Conservation (phyloP, 164 flowering plant genomes). For the Stephania cephalantha region DNA sequence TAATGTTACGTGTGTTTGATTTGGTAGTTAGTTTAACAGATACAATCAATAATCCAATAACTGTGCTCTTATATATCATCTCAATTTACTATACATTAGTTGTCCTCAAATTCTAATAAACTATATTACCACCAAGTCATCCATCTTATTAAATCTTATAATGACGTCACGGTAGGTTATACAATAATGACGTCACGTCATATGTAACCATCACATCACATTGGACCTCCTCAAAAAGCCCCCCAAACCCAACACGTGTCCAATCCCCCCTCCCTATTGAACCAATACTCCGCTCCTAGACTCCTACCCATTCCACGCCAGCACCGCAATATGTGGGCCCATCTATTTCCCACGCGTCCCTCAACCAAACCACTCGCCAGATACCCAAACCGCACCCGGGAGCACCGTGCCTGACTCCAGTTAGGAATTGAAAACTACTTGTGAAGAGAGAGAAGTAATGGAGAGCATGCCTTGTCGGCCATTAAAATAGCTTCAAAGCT, state of each 20-base stretch:
- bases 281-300: neutral
- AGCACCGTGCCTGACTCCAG: neutral
- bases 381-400: neutral
- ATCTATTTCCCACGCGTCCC: neutral
- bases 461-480: slow-evolving; percentile 16
- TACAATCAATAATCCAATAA: too few relatives aligned
- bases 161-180: too few relatives aligned
- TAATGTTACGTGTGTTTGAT: too few relatives aligned
- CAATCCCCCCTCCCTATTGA: neutral
- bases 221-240: neutral
- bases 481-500: slow-evolving; percentile 7
- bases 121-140: too few relatives aligned
- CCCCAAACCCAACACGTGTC: neutral
- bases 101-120: too few relatives aligned
- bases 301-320: neutral
- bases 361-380: neutral
- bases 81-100: too few relatives aligned
- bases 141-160: too few relatives aligned
- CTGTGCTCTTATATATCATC: too few relatives aligned
- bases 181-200: neutral
- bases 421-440: neutral
- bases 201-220: neutral
- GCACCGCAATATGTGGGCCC: neutral
- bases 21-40: too few relatives aligned
- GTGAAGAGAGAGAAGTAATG: neutral